phyloP scores from a whole-genome alignment of 2,329 filamentous ascomycete genomes.

The Calonectria hongkongensis region DNA sequence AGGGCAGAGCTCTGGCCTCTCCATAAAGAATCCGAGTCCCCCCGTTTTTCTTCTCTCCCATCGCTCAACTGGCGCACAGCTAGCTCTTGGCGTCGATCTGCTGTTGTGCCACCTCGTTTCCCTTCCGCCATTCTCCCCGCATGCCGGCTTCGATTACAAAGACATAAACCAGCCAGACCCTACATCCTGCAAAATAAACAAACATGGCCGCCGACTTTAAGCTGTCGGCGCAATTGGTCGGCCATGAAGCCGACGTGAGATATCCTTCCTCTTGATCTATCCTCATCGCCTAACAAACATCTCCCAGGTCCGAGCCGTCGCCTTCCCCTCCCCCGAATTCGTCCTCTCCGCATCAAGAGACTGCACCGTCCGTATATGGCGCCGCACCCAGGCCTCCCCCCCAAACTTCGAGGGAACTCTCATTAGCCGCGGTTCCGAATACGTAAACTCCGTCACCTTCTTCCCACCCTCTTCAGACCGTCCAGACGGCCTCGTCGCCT shows the following conservation, averaged over 20 bases:
- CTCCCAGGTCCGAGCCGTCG: slow-evolving; percentile 87
- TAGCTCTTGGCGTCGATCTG: slow-evolving; percentile 3
- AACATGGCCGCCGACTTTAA: slow-evolving; percentile 84
- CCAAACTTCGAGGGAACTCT: slow-evolving; percentile 86
- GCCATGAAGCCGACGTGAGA: slow-evolving; percentile 94
- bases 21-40: neutral
- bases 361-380: slow-evolving; percentile 92
- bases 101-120: slow-evolving; percentile 20
- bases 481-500: slow-evolving; percentile 88
- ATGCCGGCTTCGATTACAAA: slow-evolving; percentile 31
- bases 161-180: slow-evolving; percentile 18
- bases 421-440: slow-evolving; percentile 86
- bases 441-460: slow-evolving; percentile 90
- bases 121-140: slow-evolving; percentile 18
- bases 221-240: slow-evolving; percentile 91
- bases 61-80: neutral
- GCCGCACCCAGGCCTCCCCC: slow-evolving; percentile 77
- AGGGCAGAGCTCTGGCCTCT: neutral
- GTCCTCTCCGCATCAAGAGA: slow-evolving; percentile 93
- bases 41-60: neutral
- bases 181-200: slow-evolving; percentile 59
- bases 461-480: slow-evolving; percentile 80
- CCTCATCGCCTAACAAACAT: slow-evolving; percentile 41
- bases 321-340: slow-evolving; percentile 82
- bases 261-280: slow-evolving; percentile 6